Conservation (phyloP, 495 filamentous ascomycete species). For the Xylaria acuta region DNA sequence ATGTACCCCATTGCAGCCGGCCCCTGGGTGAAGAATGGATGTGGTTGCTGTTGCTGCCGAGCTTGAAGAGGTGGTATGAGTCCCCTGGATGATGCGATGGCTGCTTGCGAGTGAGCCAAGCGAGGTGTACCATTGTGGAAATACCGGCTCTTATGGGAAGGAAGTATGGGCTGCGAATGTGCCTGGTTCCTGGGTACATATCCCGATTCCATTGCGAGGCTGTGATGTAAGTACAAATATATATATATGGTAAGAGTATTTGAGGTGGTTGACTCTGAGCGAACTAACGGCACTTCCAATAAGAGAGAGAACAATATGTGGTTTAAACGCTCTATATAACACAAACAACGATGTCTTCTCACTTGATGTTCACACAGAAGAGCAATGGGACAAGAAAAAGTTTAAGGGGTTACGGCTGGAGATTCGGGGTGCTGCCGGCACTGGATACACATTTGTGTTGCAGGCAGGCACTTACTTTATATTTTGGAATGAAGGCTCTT, state of each 20-base stretch:
- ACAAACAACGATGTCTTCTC: background rate
- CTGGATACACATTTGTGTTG: background rate
- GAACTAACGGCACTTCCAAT: too few relatives aligned
- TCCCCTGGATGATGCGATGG: background rate
- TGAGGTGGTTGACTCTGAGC: background rate
- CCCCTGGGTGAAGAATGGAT: background rate
- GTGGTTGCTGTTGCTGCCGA: background rate
- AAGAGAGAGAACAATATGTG: background rate
- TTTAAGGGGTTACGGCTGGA: background rate
- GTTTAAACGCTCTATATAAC: background rate
- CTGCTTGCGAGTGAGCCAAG: background rate
- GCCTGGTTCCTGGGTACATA: background rate
- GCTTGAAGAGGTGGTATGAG: background rate
- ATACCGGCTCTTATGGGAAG: conserved; percentile 6
- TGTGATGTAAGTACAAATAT: background rate
- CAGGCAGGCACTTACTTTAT: background rate
- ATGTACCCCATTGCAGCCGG: conserved; percentile 17
- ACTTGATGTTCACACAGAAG: too few relatives aligned
- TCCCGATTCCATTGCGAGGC: background rate
- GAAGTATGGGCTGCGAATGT: conserved; percentile 16
- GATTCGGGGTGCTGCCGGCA: background rate
- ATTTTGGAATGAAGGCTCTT: background rate
- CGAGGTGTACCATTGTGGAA: conserved; percentile 10
- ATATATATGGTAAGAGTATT: background rate
- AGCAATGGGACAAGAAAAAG: background rate